Evolutionary conservation across 75 land plant species (phyloP).

Genomic region (Cupressus sempervirens): DNA sequence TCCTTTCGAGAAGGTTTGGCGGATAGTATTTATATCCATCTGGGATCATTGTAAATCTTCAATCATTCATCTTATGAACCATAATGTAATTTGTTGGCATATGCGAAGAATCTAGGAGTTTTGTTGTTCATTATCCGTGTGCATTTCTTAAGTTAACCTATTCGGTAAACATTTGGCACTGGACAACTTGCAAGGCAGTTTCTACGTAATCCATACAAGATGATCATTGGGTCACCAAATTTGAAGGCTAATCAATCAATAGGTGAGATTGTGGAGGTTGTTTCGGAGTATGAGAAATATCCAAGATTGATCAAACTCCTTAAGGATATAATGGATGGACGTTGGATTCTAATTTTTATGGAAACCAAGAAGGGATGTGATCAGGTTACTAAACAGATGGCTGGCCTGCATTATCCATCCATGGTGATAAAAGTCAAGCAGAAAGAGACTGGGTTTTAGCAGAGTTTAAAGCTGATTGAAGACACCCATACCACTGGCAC

Average conservation of each 20-base stretch:
- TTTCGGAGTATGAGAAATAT: conserved; percentile 67
- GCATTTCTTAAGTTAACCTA: no score
- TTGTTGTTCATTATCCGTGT: no score
- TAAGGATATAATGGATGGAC: conserved; percentile 73
- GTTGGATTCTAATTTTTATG: conserved; percentile 63
- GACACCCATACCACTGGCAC: no score
- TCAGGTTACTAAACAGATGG: conserved; percentile 84
- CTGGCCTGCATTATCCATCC: conserved; percentile 87
- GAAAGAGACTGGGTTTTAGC: conserved; percentile 89
- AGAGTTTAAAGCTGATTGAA: conserved; percentile 81
- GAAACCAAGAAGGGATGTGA: conserved; percentile 92
- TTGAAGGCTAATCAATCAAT: conserved; percentile 85
- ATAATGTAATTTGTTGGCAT: no score
- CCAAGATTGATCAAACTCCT: conserved; percentile 63
- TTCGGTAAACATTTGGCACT: no score
- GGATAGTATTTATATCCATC: no score
- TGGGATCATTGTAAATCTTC: no score
- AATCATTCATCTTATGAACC: no score
- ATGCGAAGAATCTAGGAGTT: no score
- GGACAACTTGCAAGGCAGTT: conserved; percentile 70
- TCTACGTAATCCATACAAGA: conserved; percentile 78
- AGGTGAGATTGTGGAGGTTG: conserved; percentile 65
- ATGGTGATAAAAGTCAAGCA: conserved; percentile 83
- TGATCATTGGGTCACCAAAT: conserved; percentile 67
- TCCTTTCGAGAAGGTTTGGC: no score